phyloP scores from a whole-genome alignment of 805 yeast species.

The Lachancea dasiensis region DNA sequence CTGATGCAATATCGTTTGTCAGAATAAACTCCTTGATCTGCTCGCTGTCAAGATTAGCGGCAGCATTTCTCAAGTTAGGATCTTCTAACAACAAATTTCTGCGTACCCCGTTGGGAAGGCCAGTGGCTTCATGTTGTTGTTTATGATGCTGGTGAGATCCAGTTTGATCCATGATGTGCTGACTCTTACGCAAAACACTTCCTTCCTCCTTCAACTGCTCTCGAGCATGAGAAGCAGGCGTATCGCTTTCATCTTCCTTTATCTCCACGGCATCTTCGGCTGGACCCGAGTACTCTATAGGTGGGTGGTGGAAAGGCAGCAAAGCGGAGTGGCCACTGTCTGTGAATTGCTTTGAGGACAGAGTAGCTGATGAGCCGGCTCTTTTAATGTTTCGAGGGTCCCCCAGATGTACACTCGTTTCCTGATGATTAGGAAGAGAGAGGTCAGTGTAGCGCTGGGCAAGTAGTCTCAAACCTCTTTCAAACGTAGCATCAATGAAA shows the following conservation, averaged over 20 bases:
- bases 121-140: not conserved
- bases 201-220: constrained; percentile 25
- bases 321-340: constrained; percentile 32
- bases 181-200: constrained; percentile 19
- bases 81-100: constrained; percentile 13
- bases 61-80: constrained; percentile 25
- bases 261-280: constrained; percentile 31
- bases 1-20: constrained; percentile 36
- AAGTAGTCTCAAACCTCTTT: constrained; percentile 41
- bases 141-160: constrained; percentile 7
- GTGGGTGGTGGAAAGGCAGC: constrained; percentile 34
- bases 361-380: constrained; percentile 10
- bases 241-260: constrained; percentile 16
- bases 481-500: constrained; percentile 64
- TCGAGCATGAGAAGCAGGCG: constrained; percentile 11
- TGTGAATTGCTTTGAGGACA: constrained; percentile 23
- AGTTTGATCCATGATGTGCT: constrained; percentile 14
- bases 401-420: no score
- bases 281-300: constrained; percentile 23
- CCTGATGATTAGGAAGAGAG: no score
- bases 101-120: not conserved
- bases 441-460: constrained; percentile 26
- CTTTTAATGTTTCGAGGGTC: no score
- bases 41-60: constrained; percentile 33
- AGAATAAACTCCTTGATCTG: constrained; percentile 33